Base-by-base conservation (phyloP, 2,329 filamentous ascomycete genomes). In the Fusarium aywerte region DNA sequence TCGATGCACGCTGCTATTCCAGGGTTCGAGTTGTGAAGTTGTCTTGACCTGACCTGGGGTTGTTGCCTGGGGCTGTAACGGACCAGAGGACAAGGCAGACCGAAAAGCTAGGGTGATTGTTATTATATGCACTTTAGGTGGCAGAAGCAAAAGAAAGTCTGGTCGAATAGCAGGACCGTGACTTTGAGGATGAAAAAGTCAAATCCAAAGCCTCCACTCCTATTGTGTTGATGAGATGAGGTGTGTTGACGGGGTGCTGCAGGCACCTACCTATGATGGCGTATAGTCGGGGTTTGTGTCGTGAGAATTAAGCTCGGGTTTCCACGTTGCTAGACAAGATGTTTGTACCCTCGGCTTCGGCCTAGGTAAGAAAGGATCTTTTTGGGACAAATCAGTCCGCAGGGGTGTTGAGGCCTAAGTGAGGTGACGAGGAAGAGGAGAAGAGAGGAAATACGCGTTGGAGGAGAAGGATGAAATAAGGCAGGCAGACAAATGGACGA, bases 1-100 rank as follows among this genome's bases (percentile, higher is more conserved):
- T 66, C 50, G 48, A 47, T 18, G 58, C 52, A 59, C 36, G 55
- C 45, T 68, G 60, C 44, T 65, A 42, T 60, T 67, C 64, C 59
- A 61, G 53, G 59, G 50, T 65, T 48, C 59, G 64, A 53, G 39
- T 56, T 31, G 40, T 53, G 47, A 66, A 62, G 60, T 66, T 60
- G 65, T 36, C 45, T 13, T 29, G 40, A n/a, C 16, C 16, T 43
- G 39, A 59, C 57, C 58, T 47, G 58, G 42, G 38, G 45, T 50
- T 58, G 65, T 32, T 63, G 60, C 43, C 60, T 64, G 61, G 65
- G 61, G 65, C 65, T 68, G 51, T 62, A 38, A 55, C 27, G 51
- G 53, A 31, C 21, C 36, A 40, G 48, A 55, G 40, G 40, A 36
- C 21, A 38, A 57, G 51, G 54, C 42, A 45, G 33, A 47, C 33